Evolutionary conservation across 1,284 basidiomycete species (phyloP), one percentile per base, ranked within the genome.

Genomic region (Microstroma glucosiphilum): DNA sequence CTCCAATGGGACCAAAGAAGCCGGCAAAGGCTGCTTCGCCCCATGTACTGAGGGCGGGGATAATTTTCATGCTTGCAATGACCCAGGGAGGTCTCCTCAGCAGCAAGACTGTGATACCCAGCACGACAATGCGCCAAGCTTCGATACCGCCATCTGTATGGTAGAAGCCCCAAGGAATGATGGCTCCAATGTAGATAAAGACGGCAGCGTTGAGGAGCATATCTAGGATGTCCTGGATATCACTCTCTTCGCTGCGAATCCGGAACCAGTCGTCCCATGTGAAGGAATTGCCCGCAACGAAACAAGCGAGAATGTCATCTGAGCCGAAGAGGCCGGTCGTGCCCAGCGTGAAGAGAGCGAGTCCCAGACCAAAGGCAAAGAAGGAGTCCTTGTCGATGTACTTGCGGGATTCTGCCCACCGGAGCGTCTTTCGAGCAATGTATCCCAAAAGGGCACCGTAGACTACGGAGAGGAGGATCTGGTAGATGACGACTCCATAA

Each of bases 151-250:
- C 59, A 9, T 40, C 60, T 25, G 59, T n/a, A 46, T 69, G 59
- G 51, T 68, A 70, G n/a, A 60, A 66, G 46, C 61, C 15, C 77
- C 79, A 78, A 8, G 73, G 75, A 12, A 80, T 76, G 56, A 82
- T 80, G 49, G 76, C 79, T 64, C 74, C 81, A 40, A 81, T 79
- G 67, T 81, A 82, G 63, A 81, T 80, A 60, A 81, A 82, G 7
- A 76, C 73, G 17, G 70, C 81, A 40, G 79, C 78, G 73, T 83
- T 83, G 56, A 85, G 77, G 0, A 85, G 75, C 46, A 80, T 79
- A 66, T 85, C 84, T 64, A 85, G 82, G 43, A 84, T 83, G 58
- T 84, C 84, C 67, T 85, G 84, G 13, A 51, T 49, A 3, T 81
- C 79, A 58, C 82, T 80, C 51, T 84, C 83, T 64, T 84, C 82